These are phyloP conservation scores for Eimeria tenella DNA, from an alignment of 169 alveolate genomes.

Conservation along the genomic window DNA sequence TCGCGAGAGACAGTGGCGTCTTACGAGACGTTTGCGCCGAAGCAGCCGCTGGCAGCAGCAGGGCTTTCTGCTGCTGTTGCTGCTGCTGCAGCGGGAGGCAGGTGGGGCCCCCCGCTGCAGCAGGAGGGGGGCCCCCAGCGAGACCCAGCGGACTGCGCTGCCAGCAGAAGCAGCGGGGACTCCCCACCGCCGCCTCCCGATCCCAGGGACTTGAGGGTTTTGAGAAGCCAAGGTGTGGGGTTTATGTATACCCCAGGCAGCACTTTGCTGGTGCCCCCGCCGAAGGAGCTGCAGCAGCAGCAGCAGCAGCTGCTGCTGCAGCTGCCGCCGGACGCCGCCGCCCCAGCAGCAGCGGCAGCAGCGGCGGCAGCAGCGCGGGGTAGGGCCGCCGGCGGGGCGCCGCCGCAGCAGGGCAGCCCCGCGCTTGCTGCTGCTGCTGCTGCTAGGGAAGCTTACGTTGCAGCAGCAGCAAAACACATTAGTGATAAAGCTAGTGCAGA, in stretches of 20 bases:
- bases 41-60: conserved; percentile 1
- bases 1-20: conserved; percentile 44
- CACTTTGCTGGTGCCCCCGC: conserved; percentile 28
- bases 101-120: conserved; percentile 1
- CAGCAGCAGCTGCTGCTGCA: neutral
- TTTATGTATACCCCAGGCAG: conserved; percentile 49
- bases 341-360: neutral
- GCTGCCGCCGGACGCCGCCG: neutral
- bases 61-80: conserved; percentile 6
- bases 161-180: conserved; percentile 63
- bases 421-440: neutral
- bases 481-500: conserved; percentile 4
- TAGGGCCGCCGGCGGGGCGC: neutral
- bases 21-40: conserved; percentile 35
- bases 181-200: conserved; percentile 22
- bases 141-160: conserved; percentile 8
- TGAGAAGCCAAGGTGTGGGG: neutral
- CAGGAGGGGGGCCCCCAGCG: neutral
- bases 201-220: neutral
- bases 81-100: neutral
- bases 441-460: conserved; percentile 34
- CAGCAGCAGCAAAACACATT: conserved; percentile 38
- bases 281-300: neutral
- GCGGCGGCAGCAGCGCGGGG: conserved; percentile 13
- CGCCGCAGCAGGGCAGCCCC: neutral